phyloP scores from a whole-genome alignment of 2,329 filamentous ascomycete genomes.

The Microdochium nivale region DNA sequence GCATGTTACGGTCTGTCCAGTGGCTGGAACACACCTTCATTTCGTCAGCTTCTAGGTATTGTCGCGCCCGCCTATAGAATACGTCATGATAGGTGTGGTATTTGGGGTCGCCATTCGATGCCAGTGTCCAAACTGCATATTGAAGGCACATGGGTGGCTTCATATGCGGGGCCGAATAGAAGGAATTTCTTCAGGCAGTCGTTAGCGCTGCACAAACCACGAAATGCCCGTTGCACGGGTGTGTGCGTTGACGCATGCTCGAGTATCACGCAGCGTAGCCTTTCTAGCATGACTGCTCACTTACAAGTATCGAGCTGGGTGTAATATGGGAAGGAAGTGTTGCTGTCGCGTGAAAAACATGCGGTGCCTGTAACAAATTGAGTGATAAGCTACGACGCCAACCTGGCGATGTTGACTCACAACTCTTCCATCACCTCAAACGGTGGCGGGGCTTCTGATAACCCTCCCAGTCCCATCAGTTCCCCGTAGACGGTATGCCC shows the following conservation, averaged over 20 bases:
- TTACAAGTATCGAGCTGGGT: constrained; percentile 58
- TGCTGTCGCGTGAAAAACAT: constrained; percentile 72
- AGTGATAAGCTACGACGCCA: not conserved
- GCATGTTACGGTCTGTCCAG: not conserved
- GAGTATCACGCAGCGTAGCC: too few species aligned
- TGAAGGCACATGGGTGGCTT: constrained; percentile 75
- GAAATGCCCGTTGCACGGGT: too few species aligned
- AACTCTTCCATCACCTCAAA: constrained; percentile 76
- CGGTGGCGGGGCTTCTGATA: constrained; percentile 74
- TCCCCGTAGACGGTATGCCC: constrained; percentile 37
- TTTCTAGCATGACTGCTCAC: not conserved
- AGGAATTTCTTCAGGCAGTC: constrained; percentile 27
- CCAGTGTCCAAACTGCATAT: constrained; percentile 83
- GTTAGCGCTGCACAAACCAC: too few species aligned
- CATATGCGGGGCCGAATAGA: constrained; percentile 63
- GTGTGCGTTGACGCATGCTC: too few species aligned
- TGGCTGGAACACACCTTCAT: constrained; percentile 50
- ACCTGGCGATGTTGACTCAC: constrained; percentile 36
- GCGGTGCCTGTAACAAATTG: constrained; percentile 43
- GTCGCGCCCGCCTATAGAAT: constrained; percentile 74
- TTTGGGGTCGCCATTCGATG: constrained; percentile 62
- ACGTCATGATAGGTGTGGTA: constrained; percentile 65
- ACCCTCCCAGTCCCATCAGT: constrained; percentile 63
- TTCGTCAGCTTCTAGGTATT: constrained; percentile 77
- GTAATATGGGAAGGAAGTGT: constrained; percentile 66